Percentiles rank a stretch among this genome's conserved stretches.
Conservation (phyloP, 2,329 filamentous ascomycete genomes). For the Cladosporium halotolerans region DNA sequence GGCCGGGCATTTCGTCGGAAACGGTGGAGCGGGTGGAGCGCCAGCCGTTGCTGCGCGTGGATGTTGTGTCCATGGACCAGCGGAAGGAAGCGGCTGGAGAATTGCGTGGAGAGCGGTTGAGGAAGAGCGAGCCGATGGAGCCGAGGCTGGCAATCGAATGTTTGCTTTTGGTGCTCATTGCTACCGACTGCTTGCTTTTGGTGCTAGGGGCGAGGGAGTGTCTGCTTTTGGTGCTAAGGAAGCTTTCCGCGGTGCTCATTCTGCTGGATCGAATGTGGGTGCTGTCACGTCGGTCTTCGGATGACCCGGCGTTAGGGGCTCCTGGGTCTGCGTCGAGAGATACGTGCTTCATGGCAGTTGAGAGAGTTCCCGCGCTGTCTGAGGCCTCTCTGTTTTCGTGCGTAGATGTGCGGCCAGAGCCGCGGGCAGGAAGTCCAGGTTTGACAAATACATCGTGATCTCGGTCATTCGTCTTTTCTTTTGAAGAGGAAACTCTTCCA, state of each 20-base stretch:
- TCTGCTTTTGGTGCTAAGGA: background rate
- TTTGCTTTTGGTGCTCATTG: background rate
- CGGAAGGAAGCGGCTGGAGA: background rate
- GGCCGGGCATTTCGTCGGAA: background rate
- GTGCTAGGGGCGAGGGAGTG: background rate
- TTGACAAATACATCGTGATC: too few species aligned
- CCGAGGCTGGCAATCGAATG: background rate
- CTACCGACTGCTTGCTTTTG: too few species aligned
- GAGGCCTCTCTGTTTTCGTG: background rate
- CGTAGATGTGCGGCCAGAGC: background rate
- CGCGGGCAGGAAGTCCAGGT: too few species aligned
- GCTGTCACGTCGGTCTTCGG: background rate
- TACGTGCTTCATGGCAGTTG: background rate
- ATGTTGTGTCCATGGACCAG: background rate
- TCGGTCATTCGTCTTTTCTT: too few species aligned
- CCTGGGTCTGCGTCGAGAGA: background rate
- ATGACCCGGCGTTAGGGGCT: background rate
- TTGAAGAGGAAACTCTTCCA: too few species aligned
- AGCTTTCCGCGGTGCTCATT: background rate
- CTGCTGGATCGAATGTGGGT: background rate
- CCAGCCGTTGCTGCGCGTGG: background rate
- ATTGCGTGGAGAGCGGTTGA: background rate
- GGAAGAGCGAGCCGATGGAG: background rate
- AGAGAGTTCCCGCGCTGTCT: background rate
- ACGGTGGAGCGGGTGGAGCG: background rate